A percentile compares a stretch with the other conserved stretches of the same genome.
These are phyloP conservation scores for Comarum palustre DNA, from an alignment of 306 rosid species.

Conservation along the genomic window DNA sequence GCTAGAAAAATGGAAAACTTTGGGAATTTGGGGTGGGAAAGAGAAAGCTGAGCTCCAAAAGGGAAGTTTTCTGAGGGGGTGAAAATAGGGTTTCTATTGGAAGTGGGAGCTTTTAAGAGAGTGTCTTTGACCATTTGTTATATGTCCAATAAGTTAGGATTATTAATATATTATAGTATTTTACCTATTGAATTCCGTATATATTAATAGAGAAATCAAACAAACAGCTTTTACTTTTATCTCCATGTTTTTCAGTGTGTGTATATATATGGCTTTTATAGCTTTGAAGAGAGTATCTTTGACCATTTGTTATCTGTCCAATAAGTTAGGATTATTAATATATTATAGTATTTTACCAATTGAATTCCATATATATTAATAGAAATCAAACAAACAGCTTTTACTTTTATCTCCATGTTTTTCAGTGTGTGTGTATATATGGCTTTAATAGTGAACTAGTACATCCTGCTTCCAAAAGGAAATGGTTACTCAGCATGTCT, in stretches of 20 bases:
- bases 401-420: neutral
- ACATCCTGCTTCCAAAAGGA: neutral
- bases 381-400: neutral
- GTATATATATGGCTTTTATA: neutral
- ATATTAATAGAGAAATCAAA: neutral
- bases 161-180: neutral
- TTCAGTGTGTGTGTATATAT: neutral
- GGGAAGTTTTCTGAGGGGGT: neutral
- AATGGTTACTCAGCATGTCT: slow-evolving; percentile 3
- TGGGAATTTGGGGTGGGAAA: neutral
- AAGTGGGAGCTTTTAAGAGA: neutral
- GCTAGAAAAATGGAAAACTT: neutral
- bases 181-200: neutral
- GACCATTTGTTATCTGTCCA: neutral
- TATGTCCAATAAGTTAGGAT: neutral
- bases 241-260: neutral
- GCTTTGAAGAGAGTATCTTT: neutral
- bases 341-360: neutral
- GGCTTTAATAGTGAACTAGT: neutral
- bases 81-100: neutral
- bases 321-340: neutral
- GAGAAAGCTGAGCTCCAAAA: neutral
- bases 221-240: neutral
- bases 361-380: neutral
- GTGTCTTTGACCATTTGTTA: neutral